Conservation (phyloP, 768 basidiomycete genomes). For the Ephemerocybe angulata region DNA sequence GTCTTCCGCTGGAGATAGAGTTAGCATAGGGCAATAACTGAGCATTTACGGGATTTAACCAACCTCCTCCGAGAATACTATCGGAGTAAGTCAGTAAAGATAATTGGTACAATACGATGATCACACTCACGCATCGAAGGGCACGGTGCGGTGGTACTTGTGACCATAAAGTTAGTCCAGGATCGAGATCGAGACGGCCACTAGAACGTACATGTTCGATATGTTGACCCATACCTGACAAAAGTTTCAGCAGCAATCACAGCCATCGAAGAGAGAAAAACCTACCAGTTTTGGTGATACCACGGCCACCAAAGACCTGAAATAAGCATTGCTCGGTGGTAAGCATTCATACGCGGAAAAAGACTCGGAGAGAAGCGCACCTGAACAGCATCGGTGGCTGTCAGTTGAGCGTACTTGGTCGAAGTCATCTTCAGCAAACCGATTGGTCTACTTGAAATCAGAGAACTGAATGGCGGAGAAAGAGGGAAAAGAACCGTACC, state of each 20-base stretch:
- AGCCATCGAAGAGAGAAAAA: neutral
- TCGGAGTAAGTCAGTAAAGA: neutral
- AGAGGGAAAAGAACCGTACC: constrained; percentile 36
- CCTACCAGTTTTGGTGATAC: constrained; percentile 76
- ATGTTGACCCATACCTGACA: constrained; percentile 53
- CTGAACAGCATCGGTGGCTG: constrained; percentile 71
- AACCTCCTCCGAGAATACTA: constrained; percentile 66
- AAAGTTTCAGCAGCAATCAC: constrained; percentile 8
- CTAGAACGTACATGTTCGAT: constrained; percentile 56
- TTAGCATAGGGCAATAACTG: constrained; percentile 3
- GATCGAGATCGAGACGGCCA: neutral
- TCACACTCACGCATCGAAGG: constrained; percentile 54
- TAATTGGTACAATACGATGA: neutral
- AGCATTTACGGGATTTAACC: constrained; percentile 3
- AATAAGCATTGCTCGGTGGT: constrained; percentile 3
- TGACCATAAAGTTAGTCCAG: constrained; percentile 19
- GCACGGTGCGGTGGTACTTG: constrained; percentile 61
- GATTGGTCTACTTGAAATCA: constrained; percentile 46
- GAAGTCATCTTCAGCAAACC: constrained; percentile 69
- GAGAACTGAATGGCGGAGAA: constrained; percentile 5
- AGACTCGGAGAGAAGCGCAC: constrained; percentile 17
- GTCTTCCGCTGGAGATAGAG: constrained; percentile 53
- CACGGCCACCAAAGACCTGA: constrained; percentile 81
- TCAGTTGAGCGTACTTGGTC: constrained; percentile 58
- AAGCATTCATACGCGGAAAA: neutral